Conservation (phyloP, 768 basidiomycete genomes). For the Asterophora parasitica region DNA sequence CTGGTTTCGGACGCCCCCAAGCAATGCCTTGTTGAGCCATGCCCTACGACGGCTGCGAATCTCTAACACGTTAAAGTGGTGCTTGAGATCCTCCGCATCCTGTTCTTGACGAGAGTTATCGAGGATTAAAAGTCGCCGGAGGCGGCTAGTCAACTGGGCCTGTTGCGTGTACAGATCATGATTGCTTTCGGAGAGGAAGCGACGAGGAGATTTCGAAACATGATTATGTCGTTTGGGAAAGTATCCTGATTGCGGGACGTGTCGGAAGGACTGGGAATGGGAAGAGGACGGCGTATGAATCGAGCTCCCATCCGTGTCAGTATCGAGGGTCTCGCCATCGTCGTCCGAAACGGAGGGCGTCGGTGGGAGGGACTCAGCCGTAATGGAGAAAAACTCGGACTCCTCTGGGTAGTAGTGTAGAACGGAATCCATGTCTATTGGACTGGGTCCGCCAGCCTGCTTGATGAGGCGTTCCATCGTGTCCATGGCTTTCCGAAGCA, state of each 20-base stretch:
- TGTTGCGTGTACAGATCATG: conserved; percentile 33
- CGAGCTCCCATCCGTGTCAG: conserved; percentile 46
- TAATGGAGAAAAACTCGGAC: conserved; percentile 24
- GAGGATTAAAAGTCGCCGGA: conserved; percentile 36
- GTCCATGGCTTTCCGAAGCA: conserved; percentile 42
- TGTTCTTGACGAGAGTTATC: conserved; percentile 38
- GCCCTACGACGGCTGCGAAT: conserved; percentile 58
- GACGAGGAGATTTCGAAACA: conserved; percentile 22
- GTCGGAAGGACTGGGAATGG: conserved; percentile 20
- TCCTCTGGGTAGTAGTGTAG: conserved; percentile 15
- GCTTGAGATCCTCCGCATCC: conserved; percentile 33
- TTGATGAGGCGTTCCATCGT: conserved; percentile 39
- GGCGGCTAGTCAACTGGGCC: conserved; percentile 27
- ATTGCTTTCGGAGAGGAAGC: conserved; percentile 24
- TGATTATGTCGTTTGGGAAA: conserved; percentile 14
- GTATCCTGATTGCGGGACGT: conserved; percentile 19
- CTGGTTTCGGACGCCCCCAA: conserved; percentile 14
- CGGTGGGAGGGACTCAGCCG: conserved; percentile 27
- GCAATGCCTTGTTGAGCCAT: conserved; percentile 54
- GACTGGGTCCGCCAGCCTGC: conserved; percentile 24
- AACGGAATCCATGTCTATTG: conserved; percentile 7
- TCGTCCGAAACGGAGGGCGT: conserved; percentile 36
- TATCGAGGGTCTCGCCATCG: conserved; percentile 31
- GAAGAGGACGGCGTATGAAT: conserved; percentile 41
- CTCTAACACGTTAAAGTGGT: conserved; percentile 45